Evolutionary conservation across 192 early-diverging fungal genomes (phyloP).

Genomic region (Coemansia sp.): DNA sequence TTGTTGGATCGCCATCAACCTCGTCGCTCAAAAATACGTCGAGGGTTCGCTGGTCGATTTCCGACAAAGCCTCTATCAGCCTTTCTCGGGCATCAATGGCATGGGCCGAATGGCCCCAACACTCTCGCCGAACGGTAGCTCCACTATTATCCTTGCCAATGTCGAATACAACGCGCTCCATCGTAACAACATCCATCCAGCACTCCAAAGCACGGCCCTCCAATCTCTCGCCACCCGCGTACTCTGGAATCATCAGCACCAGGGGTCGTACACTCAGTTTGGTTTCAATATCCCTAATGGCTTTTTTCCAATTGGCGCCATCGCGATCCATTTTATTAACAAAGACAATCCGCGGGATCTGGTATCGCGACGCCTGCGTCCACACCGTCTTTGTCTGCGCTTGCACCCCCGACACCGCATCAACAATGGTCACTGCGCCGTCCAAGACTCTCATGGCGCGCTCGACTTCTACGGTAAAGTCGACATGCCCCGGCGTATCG

Average conservation of each 20-base stretch:
- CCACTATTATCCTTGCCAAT: slow-evolving; percentile 15
- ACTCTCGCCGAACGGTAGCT: slow-evolving; percentile 16
- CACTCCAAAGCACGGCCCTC: slow-evolving; percentile 56
- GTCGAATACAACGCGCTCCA: slow-evolving; percentile 53
- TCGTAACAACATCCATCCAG: slow-evolving; percentile 72
- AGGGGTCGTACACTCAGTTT: slow-evolving; percentile 64
- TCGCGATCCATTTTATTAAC: slow-evolving; percentile 99
- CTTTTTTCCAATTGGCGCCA: slow-evolving; percentile 47
- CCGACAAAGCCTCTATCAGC: slow-evolving; percentile 80
- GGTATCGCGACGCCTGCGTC: slow-evolving; percentile 80
- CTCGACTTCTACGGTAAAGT: slow-evolving; percentile 97
- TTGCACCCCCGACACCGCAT: slow-evolving; percentile 94
- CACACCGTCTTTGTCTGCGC: slow-evolving; percentile 97
- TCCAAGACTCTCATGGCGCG: slow-evolving; percentile 89
- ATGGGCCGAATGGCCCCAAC: slow-evolving; percentile 30
- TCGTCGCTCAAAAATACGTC: slow-evolving; percentile 72
- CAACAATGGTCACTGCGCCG: slow-evolving; percentile 88
- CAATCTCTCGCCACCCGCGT: background rate
- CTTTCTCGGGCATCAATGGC: slow-evolving; percentile 59
- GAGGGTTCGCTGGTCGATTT: slow-evolving; percentile 78
- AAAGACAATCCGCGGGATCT: slow-evolving; percentile 79
- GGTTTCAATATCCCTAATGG: slow-evolving; percentile 52
- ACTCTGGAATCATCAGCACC: slow-evolving; percentile 70
- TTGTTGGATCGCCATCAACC: slow-evolving; percentile 72
- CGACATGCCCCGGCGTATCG: slow-evolving; percentile 94